Conservation (phyloP, 495 filamentous ascomycete genomes). For the Corynascus novoguineensis region DNA sequence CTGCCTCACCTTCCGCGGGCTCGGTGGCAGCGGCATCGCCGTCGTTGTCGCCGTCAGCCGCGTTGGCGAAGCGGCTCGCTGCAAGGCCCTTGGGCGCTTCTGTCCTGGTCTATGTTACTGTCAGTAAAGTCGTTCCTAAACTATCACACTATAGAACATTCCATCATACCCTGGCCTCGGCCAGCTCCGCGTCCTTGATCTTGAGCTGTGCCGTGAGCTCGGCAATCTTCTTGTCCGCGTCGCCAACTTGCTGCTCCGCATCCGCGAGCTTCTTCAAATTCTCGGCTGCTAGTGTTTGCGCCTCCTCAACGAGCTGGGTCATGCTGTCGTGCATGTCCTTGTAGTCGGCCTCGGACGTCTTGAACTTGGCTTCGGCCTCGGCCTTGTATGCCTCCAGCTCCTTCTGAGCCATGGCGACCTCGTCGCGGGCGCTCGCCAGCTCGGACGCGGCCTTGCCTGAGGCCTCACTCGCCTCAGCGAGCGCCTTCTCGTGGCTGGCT, state of each 20-base stretch:
- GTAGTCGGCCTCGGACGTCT: conserved; percentile 49
- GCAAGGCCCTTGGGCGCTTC: conserved; percentile 37
- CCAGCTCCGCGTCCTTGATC: conserved; percentile 51
- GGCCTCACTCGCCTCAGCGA: conserved; percentile 24
- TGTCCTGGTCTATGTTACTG: conserved; percentile 26
- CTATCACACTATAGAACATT: neutral
- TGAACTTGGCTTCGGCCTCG: conserved; percentile 37
- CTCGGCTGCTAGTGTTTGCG: conserved; percentile 37
- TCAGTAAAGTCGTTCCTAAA: too few relatives aligned
- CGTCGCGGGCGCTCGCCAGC: conserved; percentile 32
- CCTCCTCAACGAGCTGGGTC: conserved; percentile 46
- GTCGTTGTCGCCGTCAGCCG: conserved; percentile 17
- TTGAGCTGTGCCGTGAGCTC: conserved; percentile 45
- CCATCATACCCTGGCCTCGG: conserved; percentile 44
- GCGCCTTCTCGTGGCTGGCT: conserved; percentile 32
- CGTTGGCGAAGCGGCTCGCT: conserved; percentile 42
- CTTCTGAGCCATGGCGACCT: conserved; percentile 37
- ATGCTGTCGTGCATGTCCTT: conserved; percentile 53
- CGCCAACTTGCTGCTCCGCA: conserved; percentile 15
- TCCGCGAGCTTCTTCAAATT: conserved; percentile 29
- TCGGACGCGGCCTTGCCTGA: conserved; percentile 33
- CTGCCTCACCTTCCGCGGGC: conserved; percentile 47
- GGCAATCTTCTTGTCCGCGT: conserved; percentile 37
- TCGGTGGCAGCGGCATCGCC: conserved; percentile 21
- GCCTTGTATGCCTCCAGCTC: conserved; percentile 43